Evolutionary conservation across 108 stramenopile species (phyloP).

Genomic region (Discostella pseudostelligera): DNA sequence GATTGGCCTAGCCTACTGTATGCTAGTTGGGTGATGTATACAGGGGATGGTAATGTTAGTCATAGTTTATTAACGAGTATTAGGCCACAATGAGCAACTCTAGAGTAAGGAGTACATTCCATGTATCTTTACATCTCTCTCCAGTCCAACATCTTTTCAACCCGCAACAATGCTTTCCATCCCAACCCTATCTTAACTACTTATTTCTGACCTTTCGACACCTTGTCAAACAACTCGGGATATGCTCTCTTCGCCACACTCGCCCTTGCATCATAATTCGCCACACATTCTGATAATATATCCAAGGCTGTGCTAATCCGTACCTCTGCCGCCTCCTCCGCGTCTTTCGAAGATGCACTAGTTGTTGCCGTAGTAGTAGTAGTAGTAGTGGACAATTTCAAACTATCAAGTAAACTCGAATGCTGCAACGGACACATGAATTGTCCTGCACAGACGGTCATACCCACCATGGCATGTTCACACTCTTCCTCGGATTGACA

Average conservation of each 20-base stretch:
- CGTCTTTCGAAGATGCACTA: constrained; percentile 19
- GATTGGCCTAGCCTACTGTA: too few relatives aligned
- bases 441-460: constrained; percentile 86
- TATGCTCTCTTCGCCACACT: constrained; percentile 54
- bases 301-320: constrained; percentile 72
- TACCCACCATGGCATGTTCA: constrained; percentile 71
- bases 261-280: constrained; percentile 46
- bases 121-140: too few relatives aligned
- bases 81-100: too few relatives aligned
- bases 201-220: neutral
- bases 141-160: too few relatives aligned
- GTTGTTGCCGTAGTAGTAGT: constrained; percentile 1
- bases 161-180: too few relatives aligned
- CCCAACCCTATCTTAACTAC: too few relatives aligned
- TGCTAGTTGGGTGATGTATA: too few relatives aligned
- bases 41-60: too few relatives aligned
- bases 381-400: constrained; percentile 23
- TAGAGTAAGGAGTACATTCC: too few relatives aligned
- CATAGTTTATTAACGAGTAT: too few relatives aligned
- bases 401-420: constrained; percentile 44
- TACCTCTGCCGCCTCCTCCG: constrained; percentile 47
- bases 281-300: constrained; percentile 68
- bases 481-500: constrained; percentile 76
- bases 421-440: constrained; percentile 84
- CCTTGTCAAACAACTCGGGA: constrained; percentile 55